Evolutionary conservation across 495 filamentous ascomycete genomes (phyloP).

Genomic region (Trichoderma asperelloides): DNA sequence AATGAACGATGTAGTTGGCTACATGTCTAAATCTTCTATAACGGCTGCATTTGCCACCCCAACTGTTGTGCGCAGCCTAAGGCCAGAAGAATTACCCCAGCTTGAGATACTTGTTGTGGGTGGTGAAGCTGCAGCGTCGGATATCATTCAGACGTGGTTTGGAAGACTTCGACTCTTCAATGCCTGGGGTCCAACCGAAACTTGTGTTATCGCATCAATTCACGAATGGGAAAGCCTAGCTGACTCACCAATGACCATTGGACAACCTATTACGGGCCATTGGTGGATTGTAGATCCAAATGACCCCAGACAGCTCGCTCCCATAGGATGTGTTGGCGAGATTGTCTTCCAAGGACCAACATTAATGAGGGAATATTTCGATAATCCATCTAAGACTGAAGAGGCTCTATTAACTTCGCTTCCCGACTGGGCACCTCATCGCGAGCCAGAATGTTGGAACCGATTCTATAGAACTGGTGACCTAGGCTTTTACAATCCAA

Average conservation of each 20-base stretch:
- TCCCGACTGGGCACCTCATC: neutral
- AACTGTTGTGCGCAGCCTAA: conserved; percentile 43
- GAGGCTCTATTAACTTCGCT: conserved; percentile 38
- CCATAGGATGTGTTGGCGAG: conserved; percentile 38
- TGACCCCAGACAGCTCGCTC: conserved; percentile 35
- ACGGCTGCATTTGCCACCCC: conserved; percentile 43
- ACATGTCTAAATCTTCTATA: conserved; percentile 33
- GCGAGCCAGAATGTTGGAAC: conserved; percentile 14
- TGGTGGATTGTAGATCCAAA: conserved; percentile 40
- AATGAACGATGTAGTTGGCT: conserved; percentile 26
- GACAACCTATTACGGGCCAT: conserved; percentile 33
- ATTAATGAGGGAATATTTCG: conserved; percentile 44
- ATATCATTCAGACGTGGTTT: conserved; percentile 14
- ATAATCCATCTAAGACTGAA: conserved; percentile 43
- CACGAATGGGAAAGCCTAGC: conserved; percentile 8
- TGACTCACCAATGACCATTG: conserved; percentile 25
- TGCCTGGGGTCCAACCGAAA: conserved; percentile 24
- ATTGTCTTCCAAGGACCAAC: conserved; percentile 36
- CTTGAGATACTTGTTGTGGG: conserved; percentile 34
- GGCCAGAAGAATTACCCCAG: conserved; percentile 29
- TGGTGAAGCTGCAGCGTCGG: conserved; percentile 25
- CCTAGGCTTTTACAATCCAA: conserved; percentile 34
- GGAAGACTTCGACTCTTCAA: conserved; percentile 22
- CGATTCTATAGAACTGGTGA: conserved; percentile 39
- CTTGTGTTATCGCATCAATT: conserved; percentile 18